phyloP scores from a whole-genome alignment of 208 protist genomes.

The Crithidia mellificae region DNA sequence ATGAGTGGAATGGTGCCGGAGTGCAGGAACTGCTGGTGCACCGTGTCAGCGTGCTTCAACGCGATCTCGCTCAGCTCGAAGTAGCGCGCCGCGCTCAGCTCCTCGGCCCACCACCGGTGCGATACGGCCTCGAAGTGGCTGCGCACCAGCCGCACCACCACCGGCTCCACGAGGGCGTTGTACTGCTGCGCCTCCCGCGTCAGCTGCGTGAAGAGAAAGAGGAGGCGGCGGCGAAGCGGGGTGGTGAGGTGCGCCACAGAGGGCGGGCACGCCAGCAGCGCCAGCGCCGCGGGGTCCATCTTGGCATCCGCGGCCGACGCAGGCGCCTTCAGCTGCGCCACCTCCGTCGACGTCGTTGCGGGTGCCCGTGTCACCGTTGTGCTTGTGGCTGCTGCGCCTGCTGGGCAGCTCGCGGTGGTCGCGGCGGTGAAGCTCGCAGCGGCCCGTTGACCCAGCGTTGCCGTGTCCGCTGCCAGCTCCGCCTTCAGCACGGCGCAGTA shows the following conservation, averaged over 20 bases:
- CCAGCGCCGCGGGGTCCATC: constrained; percentile 8
- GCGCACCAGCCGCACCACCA: constrained; percentile 34
- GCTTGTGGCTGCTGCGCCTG: not conserved
- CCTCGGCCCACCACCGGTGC: constrained; percentile 32
- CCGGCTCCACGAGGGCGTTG: constrained; percentile 48
- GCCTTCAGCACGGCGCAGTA: constrained; percentile 45
- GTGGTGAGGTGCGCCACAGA: constrained; percentile 20
- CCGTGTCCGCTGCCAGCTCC: constrained; percentile 43
- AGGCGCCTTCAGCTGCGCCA: constrained; percentile 9
- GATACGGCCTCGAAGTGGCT: constrained; percentile 40
- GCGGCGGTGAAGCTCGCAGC: not conserved
- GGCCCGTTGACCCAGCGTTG: constrained; percentile 5
- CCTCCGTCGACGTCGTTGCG: not conserved
- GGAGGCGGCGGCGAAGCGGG: constrained; percentile 18
- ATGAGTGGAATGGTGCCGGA: constrained; percentile 41
- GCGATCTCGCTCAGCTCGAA: constrained; percentile 42
- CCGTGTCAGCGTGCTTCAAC: constrained; percentile 36
- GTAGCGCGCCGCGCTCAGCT: constrained; percentile 31
- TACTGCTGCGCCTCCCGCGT: constrained; percentile 54
- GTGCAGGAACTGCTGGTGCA: constrained; percentile 47
- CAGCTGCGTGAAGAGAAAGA: constrained; percentile 53
- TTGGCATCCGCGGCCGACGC: not conserved
- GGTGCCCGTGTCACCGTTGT: not conserved
- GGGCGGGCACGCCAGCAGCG: constrained; percentile 17
- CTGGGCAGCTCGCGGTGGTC: not conserved